These are phyloP conservation scores for Rhododendron griersonianum DNA, from an alignment of 148 eudicot species.

Conservation along the genomic window DNA sequence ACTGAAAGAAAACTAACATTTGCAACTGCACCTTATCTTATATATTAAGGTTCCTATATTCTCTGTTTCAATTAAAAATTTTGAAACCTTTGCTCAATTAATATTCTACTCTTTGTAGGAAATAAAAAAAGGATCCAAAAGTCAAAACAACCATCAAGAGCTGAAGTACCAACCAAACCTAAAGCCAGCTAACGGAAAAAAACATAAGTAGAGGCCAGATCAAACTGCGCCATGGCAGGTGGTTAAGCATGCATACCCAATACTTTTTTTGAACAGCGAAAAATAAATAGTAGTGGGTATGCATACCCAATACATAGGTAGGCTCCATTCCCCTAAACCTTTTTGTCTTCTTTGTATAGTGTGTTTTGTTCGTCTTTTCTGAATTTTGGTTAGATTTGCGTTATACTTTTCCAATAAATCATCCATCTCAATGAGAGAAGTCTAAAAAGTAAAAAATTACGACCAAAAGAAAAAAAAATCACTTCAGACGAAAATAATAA, in stretches of 20 bases:
- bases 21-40: background rate
- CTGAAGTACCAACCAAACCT: background rate
- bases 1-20: background rate
- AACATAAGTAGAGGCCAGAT: background rate
- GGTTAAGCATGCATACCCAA: background rate
- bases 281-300: no score
- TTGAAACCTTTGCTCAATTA: background rate
- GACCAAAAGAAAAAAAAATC: no score
- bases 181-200: background rate
- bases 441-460: no score
- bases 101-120: background rate
- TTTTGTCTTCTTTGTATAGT: no score
- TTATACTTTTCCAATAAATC: no score
- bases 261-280: no score
- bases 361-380: no score
- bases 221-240: background rate
- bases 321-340: no score
- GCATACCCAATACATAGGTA: background rate
- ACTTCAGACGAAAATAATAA: no score
- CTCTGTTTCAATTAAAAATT: background rate
- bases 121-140: background rate
- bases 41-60: background rate
- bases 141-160: background rate
- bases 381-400: no score
- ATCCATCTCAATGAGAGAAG: no score